Evolutionary conservation across 2,329 filamentous ascomycete genomes (phyloP).

Genomic region (Nigrospora sphaerica): DNA sequence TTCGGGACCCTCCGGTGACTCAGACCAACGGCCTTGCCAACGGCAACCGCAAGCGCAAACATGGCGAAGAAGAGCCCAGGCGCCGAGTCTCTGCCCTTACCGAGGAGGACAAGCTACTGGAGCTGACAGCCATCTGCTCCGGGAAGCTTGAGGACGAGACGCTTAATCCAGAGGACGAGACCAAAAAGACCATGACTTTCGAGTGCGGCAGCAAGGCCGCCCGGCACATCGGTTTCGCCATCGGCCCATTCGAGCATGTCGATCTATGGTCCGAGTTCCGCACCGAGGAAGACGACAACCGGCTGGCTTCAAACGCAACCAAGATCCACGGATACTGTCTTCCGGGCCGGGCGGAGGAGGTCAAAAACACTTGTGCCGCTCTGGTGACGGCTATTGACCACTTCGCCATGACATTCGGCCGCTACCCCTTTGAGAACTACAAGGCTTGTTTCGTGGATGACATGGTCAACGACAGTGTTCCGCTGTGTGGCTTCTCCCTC

Average conservation of each 20-base stretch:
- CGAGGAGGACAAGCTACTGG: conserved; percentile 79
- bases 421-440: conserved; percentile 87
- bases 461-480: conserved; percentile 64
- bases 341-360: conserved; percentile 72
- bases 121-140: conserved; percentile 86
- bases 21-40: conserved; percentile 23
- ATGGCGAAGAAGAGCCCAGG: conserved; percentile 30
- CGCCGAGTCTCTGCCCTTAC: conserved; percentile 34
- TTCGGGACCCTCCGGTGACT: conserved; percentile 39
- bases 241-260: conserved; percentile 91
- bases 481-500: conserved; percentile 77
- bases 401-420: conserved; percentile 80
- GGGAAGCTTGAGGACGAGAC: conserved; percentile 82
- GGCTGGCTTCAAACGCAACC: conserved; percentile 79
- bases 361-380: conserved; percentile 80
- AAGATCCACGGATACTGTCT: conserved; percentile 89
- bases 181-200: conserved; percentile 85
- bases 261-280: conserved; percentile 80
- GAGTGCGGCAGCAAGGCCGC: conserved; percentile 71
- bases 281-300: conserved; percentile 85
- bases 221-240: conserved; percentile 85
- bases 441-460: conserved; percentile 95
- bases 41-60: conserved; percentile 28
- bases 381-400: conserved; percentile 84
- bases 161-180: conserved; percentile 66